These are phyloP conservation scores for Pichia phayaonensis DNA, from an alignment of 805 yeast species.

Conservation along the genomic window DNA sequence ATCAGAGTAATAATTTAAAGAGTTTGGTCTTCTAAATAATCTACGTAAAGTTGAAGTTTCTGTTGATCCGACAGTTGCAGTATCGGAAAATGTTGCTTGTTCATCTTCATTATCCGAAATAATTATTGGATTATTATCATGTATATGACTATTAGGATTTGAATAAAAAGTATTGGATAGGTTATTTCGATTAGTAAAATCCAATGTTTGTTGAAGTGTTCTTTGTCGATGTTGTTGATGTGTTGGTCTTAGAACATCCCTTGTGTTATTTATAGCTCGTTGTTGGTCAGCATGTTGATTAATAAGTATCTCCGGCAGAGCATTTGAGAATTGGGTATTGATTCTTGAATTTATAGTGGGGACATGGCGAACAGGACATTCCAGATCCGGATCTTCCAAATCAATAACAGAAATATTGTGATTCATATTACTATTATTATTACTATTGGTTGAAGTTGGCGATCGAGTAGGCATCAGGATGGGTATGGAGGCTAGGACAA, in stretches of 20 bases:
- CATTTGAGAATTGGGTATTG: background rate
- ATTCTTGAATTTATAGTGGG: background rate
- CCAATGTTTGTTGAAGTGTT: background rate
- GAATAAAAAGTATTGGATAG: background rate
- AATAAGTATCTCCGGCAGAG: background rate
- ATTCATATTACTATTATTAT: background rate
- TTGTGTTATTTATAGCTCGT: background rate
- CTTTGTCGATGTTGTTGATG: background rate
- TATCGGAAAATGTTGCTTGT: slow-evolving; percentile 2
- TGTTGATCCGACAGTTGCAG: slow-evolving; percentile 1
- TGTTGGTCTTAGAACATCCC: background rate
- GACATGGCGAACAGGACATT: background rate
- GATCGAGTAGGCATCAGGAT: background rate
- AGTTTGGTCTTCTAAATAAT: background rate
- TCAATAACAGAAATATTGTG: background rate
- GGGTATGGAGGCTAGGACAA: background rate
- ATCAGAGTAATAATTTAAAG: background rate
- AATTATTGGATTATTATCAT: slow-evolving; percentile 17
- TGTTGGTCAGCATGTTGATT: background rate
- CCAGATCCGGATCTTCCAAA: background rate
- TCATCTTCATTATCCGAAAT: slow-evolving; percentile 6
- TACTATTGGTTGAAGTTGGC: background rate
- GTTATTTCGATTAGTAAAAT: background rate
- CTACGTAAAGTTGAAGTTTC: background rate
- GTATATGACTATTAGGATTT: slow-evolving; percentile 6